Evolutionary conservation across 208 protist genomes (phyloP).

Genomic region (Acanthamoeba culbertsoni): DNA sequence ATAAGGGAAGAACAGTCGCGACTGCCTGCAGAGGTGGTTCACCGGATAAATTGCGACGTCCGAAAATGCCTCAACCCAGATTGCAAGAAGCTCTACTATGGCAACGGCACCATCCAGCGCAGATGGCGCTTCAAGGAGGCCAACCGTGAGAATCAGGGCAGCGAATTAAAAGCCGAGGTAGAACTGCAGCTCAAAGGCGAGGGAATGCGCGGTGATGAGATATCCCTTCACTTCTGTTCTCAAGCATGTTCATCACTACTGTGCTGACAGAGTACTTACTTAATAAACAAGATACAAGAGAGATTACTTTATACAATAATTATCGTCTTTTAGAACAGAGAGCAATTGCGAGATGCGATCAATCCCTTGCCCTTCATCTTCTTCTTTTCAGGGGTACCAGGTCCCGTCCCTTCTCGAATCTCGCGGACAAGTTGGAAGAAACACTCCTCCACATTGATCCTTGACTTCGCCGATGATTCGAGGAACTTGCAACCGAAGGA

Average conservation of each 20-base stretch:
- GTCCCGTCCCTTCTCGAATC: too few species aligned
- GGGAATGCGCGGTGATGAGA: neutral
- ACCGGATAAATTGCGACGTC: neutral
- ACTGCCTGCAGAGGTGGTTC: neutral
- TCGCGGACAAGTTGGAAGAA: too few species aligned
- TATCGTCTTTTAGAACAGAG: too few species aligned
- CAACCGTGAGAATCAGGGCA: neutral
- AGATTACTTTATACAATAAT: too few species aligned
- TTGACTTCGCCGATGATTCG: too few species aligned
- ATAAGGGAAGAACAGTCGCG: neutral
- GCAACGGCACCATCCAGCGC: neutral
- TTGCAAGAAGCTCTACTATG: neutral
- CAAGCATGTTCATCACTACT: neutral
- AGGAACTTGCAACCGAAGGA: too few species aligned
- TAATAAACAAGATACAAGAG: too few species aligned
- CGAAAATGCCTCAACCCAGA: neutral
- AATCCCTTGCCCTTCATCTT: too few species aligned
- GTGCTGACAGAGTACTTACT: neutral
- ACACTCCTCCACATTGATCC: too few species aligned
- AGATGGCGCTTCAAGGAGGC: neutral
- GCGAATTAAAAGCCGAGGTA: neutral
- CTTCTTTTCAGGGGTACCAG: too few species aligned
- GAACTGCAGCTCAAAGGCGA: neutral
- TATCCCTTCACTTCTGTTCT: conserved; percentile 12
- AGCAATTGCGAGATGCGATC: too few species aligned